phyloP scores from a whole-genome alignment of 208 protist genomes.

The Spongospora subterranea region DNA sequence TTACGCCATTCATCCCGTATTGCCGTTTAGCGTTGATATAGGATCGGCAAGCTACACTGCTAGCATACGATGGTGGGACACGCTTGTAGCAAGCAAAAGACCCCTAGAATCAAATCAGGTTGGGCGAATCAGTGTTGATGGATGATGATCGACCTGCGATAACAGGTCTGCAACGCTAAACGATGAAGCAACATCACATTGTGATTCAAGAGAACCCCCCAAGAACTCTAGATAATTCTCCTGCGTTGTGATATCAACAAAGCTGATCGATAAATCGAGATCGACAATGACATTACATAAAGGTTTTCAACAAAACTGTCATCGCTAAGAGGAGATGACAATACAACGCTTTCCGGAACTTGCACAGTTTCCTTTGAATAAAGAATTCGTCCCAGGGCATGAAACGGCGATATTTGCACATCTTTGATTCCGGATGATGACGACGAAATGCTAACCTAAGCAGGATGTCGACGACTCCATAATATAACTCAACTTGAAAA shows the following conservation, averaged over 20 bases:
- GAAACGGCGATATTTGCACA: not conserved
- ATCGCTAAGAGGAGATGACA: not conserved
- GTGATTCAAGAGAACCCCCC: not conserved
- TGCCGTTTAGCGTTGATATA: not conserved
- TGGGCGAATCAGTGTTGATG: too few relatives aligned
- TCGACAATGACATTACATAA: not conserved
- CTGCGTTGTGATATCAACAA: not conserved
- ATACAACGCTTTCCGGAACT: not conserved
- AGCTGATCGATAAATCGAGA: not conserved
- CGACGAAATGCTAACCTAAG: not conserved
- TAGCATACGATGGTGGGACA: conserved; percentile 9
- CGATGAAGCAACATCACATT: not conserved
- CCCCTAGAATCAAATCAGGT: not conserved
- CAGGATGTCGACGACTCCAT: not conserved
- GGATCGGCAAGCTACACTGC: not conserved
- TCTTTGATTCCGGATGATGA: too few relatives aligned
- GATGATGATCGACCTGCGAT: not conserved
- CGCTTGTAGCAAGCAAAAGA: not conserved
- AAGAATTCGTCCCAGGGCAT: conserved; percentile 46
- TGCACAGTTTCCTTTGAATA: not conserved
- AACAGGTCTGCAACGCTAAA: conserved; percentile 26
- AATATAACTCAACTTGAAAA: not conserved
- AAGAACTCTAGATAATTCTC: conserved; percentile 44
- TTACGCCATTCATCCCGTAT: too few relatives aligned
- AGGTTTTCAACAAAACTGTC: not conserved